Evolutionary conservation across 2,329 filamentous ascomycete species (phyloP), one percentile per base, ranked within the genome.

Genomic region (Fusarium scirpi): DNA sequence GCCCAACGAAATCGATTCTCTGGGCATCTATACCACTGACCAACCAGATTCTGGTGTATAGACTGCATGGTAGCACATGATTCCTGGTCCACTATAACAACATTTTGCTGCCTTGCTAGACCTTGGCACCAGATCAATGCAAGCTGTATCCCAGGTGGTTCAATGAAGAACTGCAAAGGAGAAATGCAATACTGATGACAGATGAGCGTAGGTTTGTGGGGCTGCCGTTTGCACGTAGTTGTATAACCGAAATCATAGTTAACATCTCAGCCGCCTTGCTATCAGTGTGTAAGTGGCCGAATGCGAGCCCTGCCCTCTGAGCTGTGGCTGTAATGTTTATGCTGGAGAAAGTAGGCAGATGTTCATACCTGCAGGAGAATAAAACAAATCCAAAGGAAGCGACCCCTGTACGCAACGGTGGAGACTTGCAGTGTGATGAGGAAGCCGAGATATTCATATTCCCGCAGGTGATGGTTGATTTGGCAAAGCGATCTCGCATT

Each of bases 331-430:
- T n/a, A 4, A 18, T 32, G n/a, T 20, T 29, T n/a, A 48, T 32
- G 40, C 32, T 29, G 44, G 41, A 57, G 25, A 49, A 18, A 51
- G 16, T 12, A 25, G 30, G n/a, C 25, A 51, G 51, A 45, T 46
- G 29, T 45, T 47, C 55, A 52, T 55, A 46, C 38, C 53, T 29
- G 41, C 40, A 48, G 40, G 32, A 62, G 43, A 52, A 25, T 22
- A 25, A 52, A 46, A 38, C 24, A 27, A 27, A 29, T 44, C 25
- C 29, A 58, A 64, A 30, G 40, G 20, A 48, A 43, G 20, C 24
- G 27, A 67, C 29, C 63, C 48, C 58, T 59, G 65, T n/a, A 58
- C 34, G 38, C 29, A n/a, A 55, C 29, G 13, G 53, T 65, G 55
- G 53, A 27, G 48, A 52, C n/a, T 25, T 45, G 20, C 48, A 55